A percentile compares a stretch with the other conserved stretches of the same genome.
Conservation (phyloP, 2,329 filamentous ascomycete species). For the Aspergillus nomiae region DNA sequence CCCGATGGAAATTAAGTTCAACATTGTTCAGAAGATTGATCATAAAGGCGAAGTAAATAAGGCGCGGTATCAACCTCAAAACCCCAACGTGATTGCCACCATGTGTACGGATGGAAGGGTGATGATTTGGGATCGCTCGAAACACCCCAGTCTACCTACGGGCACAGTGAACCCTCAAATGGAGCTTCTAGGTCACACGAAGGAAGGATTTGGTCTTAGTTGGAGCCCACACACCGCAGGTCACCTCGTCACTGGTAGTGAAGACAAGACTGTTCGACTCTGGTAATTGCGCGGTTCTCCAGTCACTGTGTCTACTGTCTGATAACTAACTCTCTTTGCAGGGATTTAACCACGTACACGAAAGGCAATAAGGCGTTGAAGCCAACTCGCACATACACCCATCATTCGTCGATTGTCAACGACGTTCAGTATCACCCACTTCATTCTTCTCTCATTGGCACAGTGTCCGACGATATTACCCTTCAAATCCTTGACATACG, state of each 20-base stretch:
- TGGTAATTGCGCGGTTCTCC: constrained; percentile 63
- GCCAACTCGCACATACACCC: constrained; percentile 74
- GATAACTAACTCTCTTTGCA: constrained; percentile 33
- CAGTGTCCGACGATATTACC: constrained; percentile 91
- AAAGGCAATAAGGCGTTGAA: constrained; percentile 70
- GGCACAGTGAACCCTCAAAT: constrained; percentile 79
- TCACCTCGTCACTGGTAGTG: constrained; percentile 83
- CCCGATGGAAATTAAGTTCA: constrained; percentile 75
- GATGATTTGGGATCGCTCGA: constrained; percentile 93
- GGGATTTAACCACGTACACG: constrained; percentile 78
- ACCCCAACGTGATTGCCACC: constrained; percentile 93
- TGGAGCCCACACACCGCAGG: constrained; percentile 88
- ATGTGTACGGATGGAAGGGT: constrained; percentile 85
- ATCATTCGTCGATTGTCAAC: constrained; percentile 90
- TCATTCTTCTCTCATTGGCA: constrained; percentile 81
- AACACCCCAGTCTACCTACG: constrained; percentile 78
- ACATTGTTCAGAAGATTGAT: constrained; percentile 92
- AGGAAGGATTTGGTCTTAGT: constrained; percentile 87
- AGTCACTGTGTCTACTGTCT: background rate
- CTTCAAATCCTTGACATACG: constrained; percentile 91
- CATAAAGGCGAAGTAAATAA: constrained; percentile 98
- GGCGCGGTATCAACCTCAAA: constrained; percentile 95
- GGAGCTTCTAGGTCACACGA: constrained; percentile 78
- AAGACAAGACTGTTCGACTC: constrained; percentile 86
- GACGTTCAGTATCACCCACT: constrained; percentile 95